Evolutionary conservation across 768 basidiomycete genomes (phyloP).

Genomic region (Lentinus tigrinus): DNA sequence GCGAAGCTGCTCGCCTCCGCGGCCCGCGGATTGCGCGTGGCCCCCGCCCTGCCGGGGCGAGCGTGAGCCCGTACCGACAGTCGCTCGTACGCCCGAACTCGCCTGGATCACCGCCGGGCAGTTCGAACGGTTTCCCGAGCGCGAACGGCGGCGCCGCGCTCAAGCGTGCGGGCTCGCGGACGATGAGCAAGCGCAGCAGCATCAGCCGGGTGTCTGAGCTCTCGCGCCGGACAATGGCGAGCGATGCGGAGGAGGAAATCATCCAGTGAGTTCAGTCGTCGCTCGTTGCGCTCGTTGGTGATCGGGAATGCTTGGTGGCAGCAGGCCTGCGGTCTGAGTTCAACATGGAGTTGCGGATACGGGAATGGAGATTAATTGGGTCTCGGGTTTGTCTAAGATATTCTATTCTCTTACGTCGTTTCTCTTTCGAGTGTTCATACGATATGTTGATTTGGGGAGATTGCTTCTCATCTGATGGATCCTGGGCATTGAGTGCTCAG

Average conservation of each 20-base stretch:
- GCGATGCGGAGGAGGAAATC: conserved; percentile 79
- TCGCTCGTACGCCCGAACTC: conserved; percentile 27
- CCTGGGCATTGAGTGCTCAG: no score
- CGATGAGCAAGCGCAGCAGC: conserved; percentile 28
- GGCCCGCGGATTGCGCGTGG: conserved; percentile 50
- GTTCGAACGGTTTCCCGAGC: conserved; percentile 7
- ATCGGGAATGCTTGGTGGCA: no score
- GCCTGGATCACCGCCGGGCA: conserved; percentile 14
- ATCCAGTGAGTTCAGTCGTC: conserved; percentile 36
- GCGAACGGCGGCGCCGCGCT: conserved; percentile 8
- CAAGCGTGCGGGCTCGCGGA: conserved; percentile 23
- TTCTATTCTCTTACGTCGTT: no score
- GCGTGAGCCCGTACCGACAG: conserved; percentile 53
- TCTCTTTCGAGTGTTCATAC: no score
- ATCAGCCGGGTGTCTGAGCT: conserved; percentile 34
- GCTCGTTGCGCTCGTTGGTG: no score
- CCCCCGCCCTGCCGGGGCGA: conserved; percentile 48
- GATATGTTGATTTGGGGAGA: no score
- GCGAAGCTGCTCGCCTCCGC: conserved; percentile 36
- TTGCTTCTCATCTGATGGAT: no score
- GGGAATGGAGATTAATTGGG: no score
- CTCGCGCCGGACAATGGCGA: conserved; percentile 78
- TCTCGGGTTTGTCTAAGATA: no score
- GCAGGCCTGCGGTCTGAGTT: no score
- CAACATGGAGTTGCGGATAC: no score